phyloP scores from a whole-genome alignment of 73 alveolate genomes.

The Tetrahymena malaccensis region DNA sequence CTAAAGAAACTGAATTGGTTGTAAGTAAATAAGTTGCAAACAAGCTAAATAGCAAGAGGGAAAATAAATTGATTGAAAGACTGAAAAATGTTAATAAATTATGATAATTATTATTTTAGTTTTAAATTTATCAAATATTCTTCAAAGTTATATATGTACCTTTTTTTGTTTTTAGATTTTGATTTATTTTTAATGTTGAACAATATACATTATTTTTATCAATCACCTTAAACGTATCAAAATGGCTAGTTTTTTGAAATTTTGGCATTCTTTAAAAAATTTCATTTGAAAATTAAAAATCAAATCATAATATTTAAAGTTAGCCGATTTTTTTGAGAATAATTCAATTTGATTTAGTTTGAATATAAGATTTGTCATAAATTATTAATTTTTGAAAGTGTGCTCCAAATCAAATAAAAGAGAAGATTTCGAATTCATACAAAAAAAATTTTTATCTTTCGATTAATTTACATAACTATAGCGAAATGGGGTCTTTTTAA shows the following conservation, averaged over 20 bases:
- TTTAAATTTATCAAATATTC: too few relatives aligned
- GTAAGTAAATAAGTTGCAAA: too few relatives aligned
- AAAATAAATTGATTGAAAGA: too few relatives aligned
- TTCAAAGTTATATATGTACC: too few relatives aligned
- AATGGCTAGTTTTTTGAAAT: neutral
- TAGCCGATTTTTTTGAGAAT: neutral
- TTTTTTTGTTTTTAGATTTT: neutral
- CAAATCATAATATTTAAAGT: neutral
- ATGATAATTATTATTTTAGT: too few relatives aligned
- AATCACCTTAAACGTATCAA: neutral
- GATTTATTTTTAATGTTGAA: neutral
- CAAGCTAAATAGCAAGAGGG: too few relatives aligned
- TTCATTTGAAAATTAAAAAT: neutral
- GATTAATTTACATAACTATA: too few relatives aligned
- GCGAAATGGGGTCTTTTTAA: neutral
- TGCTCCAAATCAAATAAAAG: neutral
- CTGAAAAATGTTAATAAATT: too few relatives aligned
- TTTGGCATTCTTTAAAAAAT: neutral
- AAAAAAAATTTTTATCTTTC: too few relatives aligned
- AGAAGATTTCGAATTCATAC: neutral
- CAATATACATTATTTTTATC: too few relatives aligned
- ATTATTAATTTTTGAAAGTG: neutral
- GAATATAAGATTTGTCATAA: neutral
- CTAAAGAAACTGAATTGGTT: neutral
- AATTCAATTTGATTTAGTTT: neutral